A percentile compares a stretch with the other conserved stretches of the same genome.
phyloP scores from a whole-genome alignment of 2,329 filamentous ascomycete genomes.

The Mycogone perniciosa region DNA sequence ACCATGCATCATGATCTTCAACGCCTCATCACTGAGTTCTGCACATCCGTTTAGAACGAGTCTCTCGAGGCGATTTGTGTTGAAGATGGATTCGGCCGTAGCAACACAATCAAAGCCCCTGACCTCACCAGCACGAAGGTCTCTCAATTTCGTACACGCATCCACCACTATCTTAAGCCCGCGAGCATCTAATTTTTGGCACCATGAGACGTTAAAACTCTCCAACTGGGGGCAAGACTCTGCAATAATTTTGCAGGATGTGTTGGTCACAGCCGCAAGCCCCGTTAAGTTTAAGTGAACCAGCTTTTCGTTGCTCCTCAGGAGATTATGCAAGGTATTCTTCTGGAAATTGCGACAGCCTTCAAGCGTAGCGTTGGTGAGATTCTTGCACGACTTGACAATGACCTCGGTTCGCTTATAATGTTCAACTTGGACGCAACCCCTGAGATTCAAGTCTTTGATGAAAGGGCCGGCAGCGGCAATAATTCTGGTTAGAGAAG shows the following conservation, averaged over 20 bases:
- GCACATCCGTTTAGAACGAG: constrained; percentile 74
- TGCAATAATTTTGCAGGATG: constrained; percentile 79
- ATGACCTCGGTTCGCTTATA: constrained; percentile 71
- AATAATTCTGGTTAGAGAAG: constrained; percentile 79
- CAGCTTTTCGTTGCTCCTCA: constrained; percentile 67
- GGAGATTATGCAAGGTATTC: constrained; percentile 69
- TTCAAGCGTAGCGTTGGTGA: constrained; percentile 82
- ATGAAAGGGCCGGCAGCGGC: constrained; percentile 82
- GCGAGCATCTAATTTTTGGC: constrained; percentile 71
- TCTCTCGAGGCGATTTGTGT: constrained; percentile 75
- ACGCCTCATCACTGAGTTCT: constrained; percentile 67
- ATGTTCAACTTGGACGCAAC: constrained; percentile 83
- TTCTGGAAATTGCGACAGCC: constrained; percentile 80
- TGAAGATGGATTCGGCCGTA: constrained; percentile 69
- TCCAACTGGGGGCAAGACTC: constrained; percentile 76
- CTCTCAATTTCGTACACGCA: constrained; percentile 65
- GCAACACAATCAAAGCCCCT: constrained; percentile 68
- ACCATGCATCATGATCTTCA: constrained; percentile 71
- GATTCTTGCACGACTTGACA: constrained; percentile 77
- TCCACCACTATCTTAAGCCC: constrained; percentile 69
- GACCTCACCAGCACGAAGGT: constrained; percentile 77
- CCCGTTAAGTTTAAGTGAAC: constrained; percentile 84
- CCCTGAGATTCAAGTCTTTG: constrained; percentile 80
- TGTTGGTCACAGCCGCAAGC: constrained; percentile 71
- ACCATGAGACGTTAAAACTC: constrained; percentile 87